These are phyloP conservation scores for Lepiota subincarnata DNA, from an alignment of 768 basidiomycete genomes.

Conservation along the genomic window DNA sequence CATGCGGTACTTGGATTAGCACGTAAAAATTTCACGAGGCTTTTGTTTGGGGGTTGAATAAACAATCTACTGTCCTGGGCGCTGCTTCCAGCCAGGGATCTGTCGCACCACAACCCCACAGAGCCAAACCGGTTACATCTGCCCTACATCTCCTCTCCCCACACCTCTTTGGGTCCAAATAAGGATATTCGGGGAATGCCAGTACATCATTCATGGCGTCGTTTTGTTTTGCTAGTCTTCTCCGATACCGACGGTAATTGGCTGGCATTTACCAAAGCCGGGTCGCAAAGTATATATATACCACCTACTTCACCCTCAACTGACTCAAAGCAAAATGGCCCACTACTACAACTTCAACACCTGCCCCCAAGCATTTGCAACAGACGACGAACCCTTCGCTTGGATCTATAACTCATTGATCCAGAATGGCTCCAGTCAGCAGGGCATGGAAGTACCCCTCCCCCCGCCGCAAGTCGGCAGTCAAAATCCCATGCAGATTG, in stretches of 20 bases:
- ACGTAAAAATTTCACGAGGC: too few species aligned
- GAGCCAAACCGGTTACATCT: too few species aligned
- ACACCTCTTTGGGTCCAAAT: too few species aligned
- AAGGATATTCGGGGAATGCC: background rate
- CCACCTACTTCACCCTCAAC: background rate
- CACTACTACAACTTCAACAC: background rate
- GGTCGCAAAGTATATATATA: slow-evolving; percentile 3
- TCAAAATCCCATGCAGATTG: slow-evolving; percentile 5
- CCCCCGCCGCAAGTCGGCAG: background rate
- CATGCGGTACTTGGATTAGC: too few species aligned
- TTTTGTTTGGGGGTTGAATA: too few species aligned
- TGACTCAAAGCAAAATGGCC: slow-evolving; percentile 3
- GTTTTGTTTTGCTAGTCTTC: background rate
- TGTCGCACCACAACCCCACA: too few species aligned
- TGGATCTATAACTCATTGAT: background rate
- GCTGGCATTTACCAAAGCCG: background rate
- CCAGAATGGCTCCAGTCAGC: background rate
- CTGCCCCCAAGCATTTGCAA: background rate
- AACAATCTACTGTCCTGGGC: too few species aligned
- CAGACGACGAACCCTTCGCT: slow-evolving; percentile 8
- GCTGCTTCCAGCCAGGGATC: too few species aligned
- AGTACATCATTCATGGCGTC: background rate
- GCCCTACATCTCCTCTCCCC: too few species aligned
- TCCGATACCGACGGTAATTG: slow-evolving; percentile 6
- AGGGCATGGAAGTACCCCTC: background rate